Evolutionary conservation across 495 filamentous ascomycete genomes (phyloP), one percentile per base, ranked within the genome.

Genomic region (Neurospora sp.): DNA sequence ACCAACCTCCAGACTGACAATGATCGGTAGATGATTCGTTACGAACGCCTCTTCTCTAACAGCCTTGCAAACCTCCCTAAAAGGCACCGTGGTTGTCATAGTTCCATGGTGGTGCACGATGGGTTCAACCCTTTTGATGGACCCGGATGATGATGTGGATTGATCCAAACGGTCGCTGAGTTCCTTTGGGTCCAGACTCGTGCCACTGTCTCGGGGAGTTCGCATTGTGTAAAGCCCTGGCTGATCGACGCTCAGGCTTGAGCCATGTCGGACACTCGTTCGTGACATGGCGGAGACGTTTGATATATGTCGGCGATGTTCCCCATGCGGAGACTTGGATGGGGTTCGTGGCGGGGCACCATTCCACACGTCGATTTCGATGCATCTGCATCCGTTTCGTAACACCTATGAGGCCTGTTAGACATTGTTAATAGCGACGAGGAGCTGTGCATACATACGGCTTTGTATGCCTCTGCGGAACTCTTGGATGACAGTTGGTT

Each of bases 341-440:
- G 76, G 72, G 0, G 75, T 72, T 12, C 77, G 76, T 23, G 79
- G 74, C 3, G 73, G 48, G 5, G 81, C 73, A 3, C 94, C 92
- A 82, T 98, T 92, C 93, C 94, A 97, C 10, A 98, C 94, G 79
- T 98, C 95, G 76, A 98, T 97, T 80, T 98, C 95, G 39, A 98
- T 93, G 75, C 93, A 97, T 39, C 96, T 88, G 76, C 95, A 96
- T 38, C 94, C 93, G 46, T 88, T 87, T 18, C 87, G 82, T 5
- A 98, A 88, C 4, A 81, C 83, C 80, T 82, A 41, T 4, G 14
- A 11, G 5, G 11, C 20, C 18, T 54, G 74, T 80, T 42, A 78
- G 78, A 54, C 46, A 16, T 31, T 7, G 39, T 69, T 14, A n/a
- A 59, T 48, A 35, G 31, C 8, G 23, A 40, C 1, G 8, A 6